Base-by-base conservation (phyloP, 1,139 yeast species). In the Protomyces gravidus region DNA sequence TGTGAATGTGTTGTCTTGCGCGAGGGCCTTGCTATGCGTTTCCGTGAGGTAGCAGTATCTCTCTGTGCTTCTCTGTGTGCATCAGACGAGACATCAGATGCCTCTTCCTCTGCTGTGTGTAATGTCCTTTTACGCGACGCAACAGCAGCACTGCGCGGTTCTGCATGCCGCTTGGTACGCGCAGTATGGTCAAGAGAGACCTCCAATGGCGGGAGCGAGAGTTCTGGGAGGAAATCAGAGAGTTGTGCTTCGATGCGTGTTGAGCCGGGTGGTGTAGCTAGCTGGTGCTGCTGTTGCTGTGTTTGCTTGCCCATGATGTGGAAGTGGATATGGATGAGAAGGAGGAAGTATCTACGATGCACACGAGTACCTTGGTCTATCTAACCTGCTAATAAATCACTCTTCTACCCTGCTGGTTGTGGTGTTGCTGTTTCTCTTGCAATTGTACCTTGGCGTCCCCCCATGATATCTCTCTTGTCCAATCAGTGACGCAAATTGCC, bases 1-100 rank as follows among this genome's bases (percentile, higher is more conserved):
- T 85, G 84, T 5, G 89, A 83, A 70, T 87, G 95, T 32, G 88
- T 83, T 4, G 78, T 74, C 64, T 78, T 70, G 73, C 86, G 74
- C 1, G 66, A 63, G 5, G 63, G 59, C 48, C 64, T 65, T 6
- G 33, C 53, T 17, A 25, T 5, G 19, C 42, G 42, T 36, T 36
- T 36, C 21, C 42, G 42, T 5, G 42, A 17, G 7, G 36, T 30
- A 1, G 42, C 5, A 9, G 17, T n/a, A 6, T 36, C 21, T 6
- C 7, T 6, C 23, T n/a, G 42, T 5, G 19, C 11, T 6, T n/a
- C 42, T 13, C 3, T 13, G 21, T 13, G 21, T 17, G 42, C 42
- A n/a, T n/a, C 19, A n/a, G 17, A 2, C 23, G 19, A n/a, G 5
- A n/a, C 42, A 15, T 36, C 42, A 13, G 19, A n/a, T 11, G 11